Conservation (phyloP, 768 basidiomycete genomes). For the Gelatoporia subvermispora region DNA sequence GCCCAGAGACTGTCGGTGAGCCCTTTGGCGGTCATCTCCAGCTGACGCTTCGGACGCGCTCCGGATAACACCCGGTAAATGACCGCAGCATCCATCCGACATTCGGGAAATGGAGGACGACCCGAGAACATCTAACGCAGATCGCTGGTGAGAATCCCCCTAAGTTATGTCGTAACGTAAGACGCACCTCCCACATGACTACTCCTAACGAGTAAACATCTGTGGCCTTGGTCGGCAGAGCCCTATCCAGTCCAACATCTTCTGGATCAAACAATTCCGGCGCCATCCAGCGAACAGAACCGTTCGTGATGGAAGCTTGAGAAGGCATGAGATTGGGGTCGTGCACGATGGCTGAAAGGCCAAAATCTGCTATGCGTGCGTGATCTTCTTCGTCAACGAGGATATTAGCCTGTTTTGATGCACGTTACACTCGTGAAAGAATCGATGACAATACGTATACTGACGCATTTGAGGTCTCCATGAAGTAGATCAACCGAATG, state of each 20-base stretch:
- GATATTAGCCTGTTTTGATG: background rate
- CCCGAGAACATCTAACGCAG: background rate
- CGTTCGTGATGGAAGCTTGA: background rate
- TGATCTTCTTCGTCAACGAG: background rate
- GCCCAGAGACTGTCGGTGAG: constrained; percentile 3
- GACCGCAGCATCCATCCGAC: background rate
- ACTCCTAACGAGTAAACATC: no score
- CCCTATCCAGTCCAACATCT: no score
- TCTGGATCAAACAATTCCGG: background rate
- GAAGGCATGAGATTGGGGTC: no score
- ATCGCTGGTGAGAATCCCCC: no score
- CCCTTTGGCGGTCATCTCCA: background rate
- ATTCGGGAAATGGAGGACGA: background rate
- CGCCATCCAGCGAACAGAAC: background rate
- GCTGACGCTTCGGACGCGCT: background rate
- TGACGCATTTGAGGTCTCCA: constrained; percentile 20
- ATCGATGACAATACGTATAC: background rate
- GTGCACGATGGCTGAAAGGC: background rate
- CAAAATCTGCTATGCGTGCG: background rate
- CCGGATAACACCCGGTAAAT: background rate
- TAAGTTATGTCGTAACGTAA: no score
- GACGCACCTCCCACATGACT: no score
- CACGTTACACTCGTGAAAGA: background rate
- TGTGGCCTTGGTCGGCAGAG: no score
- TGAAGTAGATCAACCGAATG: constrained; percentile 15